These are phyloP conservation scores for Adenanthera pavonina DNA, from an alignment of 306 rosid genomes.

Conservation along the genomic window DNA sequence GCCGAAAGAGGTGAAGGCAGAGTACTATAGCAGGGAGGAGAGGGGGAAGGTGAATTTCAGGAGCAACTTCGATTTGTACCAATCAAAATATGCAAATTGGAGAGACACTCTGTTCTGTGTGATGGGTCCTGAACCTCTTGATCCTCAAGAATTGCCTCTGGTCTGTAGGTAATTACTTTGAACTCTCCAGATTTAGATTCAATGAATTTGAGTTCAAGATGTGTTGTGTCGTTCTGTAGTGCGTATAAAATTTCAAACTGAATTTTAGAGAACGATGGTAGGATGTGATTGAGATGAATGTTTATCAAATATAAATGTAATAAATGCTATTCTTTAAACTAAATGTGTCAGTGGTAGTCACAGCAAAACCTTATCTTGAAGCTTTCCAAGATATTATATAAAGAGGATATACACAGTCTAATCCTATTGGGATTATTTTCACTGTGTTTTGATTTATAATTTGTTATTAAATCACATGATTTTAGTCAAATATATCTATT, in stretches of 20 bases:
- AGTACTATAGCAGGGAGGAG: slow-evolving; percentile 43
- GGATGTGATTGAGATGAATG: too few species aligned
- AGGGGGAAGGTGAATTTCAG: slow-evolving; percentile 48
- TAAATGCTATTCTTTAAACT: too few species aligned
- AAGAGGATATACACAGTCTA: too few species aligned
- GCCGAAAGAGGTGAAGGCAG: slow-evolving; percentile 44
- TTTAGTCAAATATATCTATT: too few species aligned
- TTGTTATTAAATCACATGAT: too few species aligned
- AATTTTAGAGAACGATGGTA: too few species aligned
- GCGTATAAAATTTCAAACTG: too few species aligned
- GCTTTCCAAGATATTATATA: neutral
- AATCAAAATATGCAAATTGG: slow-evolving; percentile 54
- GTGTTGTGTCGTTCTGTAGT: neutral
- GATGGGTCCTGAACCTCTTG: slow-evolving; percentile 48
- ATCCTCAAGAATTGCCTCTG: slow-evolving; percentile 42
- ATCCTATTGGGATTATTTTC: too few species aligned
- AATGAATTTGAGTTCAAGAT: neutral
- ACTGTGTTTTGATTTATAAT: too few species aligned
- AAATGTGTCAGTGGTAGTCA: too few species aligned
- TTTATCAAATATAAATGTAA: too few species aligned
- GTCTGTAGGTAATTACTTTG: slow-evolving; percentile 2
- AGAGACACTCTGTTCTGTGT: slow-evolving; percentile 53
- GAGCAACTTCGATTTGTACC: slow-evolving; percentile 56
- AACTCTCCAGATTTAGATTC: neutral
- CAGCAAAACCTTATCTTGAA: too few species aligned